Evolutionary conservation across 106 monocot genomes (phyloP).

Genomic region (Allium sativum): DNA sequence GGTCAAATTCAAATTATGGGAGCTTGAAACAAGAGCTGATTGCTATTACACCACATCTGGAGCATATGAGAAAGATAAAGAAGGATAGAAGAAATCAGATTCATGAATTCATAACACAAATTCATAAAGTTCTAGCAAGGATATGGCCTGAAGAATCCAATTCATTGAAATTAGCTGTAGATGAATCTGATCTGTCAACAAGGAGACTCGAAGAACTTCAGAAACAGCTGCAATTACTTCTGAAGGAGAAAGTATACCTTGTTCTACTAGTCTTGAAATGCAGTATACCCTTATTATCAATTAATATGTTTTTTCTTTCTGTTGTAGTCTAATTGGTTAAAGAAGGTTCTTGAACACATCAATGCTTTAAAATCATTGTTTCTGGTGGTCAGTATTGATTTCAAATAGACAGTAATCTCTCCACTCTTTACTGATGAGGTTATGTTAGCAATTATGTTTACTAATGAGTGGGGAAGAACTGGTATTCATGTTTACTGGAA

Average conservation of each 20-base stretch:
- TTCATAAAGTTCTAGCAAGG: constrained; percentile 44
- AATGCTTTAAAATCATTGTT: constrained; percentile 46
- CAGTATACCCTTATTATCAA: neutral
- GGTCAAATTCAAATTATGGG: constrained; percentile 43
- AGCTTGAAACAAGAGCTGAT: constrained; percentile 67
- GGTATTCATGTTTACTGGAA: no score
- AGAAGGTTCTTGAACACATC: constrained; percentile 52
- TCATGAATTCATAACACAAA: constrained; percentile 48
- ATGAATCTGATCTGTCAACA: constrained; percentile 64
- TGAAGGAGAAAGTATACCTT: constrained; percentile 69
- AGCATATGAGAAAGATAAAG: constrained; percentile 75
- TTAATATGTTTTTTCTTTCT: constrained; percentile 3
- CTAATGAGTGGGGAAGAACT: no score
- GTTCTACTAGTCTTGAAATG: neutral
- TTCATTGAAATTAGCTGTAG: constrained; percentile 19
- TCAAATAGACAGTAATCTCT: constrained; percentile 38
- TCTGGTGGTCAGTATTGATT: constrained; percentile 70
- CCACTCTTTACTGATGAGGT: no score
- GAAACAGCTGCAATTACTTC: constrained; percentile 44
- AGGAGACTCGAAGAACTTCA: constrained; percentile 76
- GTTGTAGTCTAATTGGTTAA: constrained; percentile 49
- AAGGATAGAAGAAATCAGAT: constrained; percentile 50
- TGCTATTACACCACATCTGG: constrained; percentile 37
- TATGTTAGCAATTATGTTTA: no score
- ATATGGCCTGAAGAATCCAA: constrained; percentile 31